phyloP scores from a whole-genome alignment of 768 basidiomycete species.

The Tulasnella sp. region DNA sequence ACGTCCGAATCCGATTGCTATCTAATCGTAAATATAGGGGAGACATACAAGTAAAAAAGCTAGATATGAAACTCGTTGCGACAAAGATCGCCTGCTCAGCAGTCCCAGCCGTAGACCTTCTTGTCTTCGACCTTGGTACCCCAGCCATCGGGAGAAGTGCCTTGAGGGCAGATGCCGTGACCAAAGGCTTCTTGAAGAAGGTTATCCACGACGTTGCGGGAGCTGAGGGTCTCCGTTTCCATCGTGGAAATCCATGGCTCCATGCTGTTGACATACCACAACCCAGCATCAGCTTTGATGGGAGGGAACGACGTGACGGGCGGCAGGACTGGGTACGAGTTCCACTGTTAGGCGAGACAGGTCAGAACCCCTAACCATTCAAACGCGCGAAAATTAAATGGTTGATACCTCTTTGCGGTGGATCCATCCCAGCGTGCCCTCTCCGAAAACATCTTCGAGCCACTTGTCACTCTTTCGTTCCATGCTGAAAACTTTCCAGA shows the following conservation, averaged over 20 bases:
- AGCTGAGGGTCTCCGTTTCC: slow-evolving; percentile 86
- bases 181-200: slow-evolving; percentile 69
- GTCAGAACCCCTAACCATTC: slow-evolving; percentile 21
- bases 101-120: slow-evolving; percentile 26
- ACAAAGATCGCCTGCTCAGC: background rate
- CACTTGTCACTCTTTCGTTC: slow-evolving; percentile 61
- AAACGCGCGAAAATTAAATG: background rate
- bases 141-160: slow-evolving; percentile 6
- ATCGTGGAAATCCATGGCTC: slow-evolving; percentile 92
- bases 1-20: background rate
- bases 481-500: slow-evolving; percentile 85
- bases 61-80: background rate
- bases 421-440: slow-evolving; percentile 71
- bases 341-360: slow-evolving; percentile 52
- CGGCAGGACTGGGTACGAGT: slow-evolving; percentile 70
- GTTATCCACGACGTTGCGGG: slow-evolving; percentile 78
- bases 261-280: slow-evolving; percentile 90
- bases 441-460: slow-evolving; percentile 59
- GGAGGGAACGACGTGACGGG: slow-evolving; percentile 69
- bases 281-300: slow-evolving; percentile 66
- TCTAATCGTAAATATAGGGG: background rate
- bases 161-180: slow-evolving; percentile 54
- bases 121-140: background rate
- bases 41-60: background rate
- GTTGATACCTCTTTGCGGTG: slow-evolving; percentile 64